Evolutionary conservation across 2,329 filamentous ascomycete species (phyloP).

Genomic region (Thielaviopsis cerberus): DNA sequence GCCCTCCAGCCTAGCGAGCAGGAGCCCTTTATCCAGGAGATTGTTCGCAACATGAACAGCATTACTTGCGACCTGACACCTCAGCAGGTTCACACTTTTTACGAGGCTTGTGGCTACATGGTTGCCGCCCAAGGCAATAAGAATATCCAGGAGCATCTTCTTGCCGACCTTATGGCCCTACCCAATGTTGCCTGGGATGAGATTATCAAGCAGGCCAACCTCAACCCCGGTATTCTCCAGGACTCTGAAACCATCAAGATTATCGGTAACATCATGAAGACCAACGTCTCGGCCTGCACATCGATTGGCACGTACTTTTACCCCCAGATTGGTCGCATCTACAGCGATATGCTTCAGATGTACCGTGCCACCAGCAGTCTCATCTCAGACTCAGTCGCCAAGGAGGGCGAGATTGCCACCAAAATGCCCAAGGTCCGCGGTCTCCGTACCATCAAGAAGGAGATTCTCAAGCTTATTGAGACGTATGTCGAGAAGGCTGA

Average conservation of each 20-base stretch:
- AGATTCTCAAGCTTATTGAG: slow-evolving; percentile 94
- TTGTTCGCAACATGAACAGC: slow-evolving; percentile 84
- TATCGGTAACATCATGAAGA: slow-evolving; percentile 99
- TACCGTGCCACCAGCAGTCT: slow-evolving; percentile 91
- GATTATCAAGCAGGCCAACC: slow-evolving; percentile 75
- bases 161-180: slow-evolving; percentile 78
- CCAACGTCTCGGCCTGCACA: slow-evolving; percentile 93
- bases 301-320: slow-evolving; percentile 97
- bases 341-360: slow-evolving; percentile 98
- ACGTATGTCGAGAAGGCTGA: slow-evolving; percentile 97
- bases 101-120: slow-evolving; percentile 98
- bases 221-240: slow-evolving; percentile 71
- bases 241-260: slow-evolving; percentile 94
- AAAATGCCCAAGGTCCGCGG: slow-evolving; percentile 96
- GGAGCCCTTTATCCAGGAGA: slow-evolving; percentile 97
- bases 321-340: slow-evolving; percentile 91
- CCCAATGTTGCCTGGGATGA: slow-evolving; percentile 90
- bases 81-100: slow-evolving; percentile 96
- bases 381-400: slow-evolving; percentile 76
- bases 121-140: slow-evolving; percentile 95
- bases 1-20: slow-evolving; percentile 83
- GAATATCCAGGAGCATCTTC: slow-evolving; percentile 75
- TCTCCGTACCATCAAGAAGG: slow-evolving; percentile 94
- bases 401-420: slow-evolving; percentile 53
- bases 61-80: slow-evolving; percentile 90